A percentile compares a stretch with the other conserved stretches of the same genome.
These are phyloP conservation scores for Rosa rugosa DNA, from an alignment of 306 rosid species.

Conservation along the genomic window DNA sequence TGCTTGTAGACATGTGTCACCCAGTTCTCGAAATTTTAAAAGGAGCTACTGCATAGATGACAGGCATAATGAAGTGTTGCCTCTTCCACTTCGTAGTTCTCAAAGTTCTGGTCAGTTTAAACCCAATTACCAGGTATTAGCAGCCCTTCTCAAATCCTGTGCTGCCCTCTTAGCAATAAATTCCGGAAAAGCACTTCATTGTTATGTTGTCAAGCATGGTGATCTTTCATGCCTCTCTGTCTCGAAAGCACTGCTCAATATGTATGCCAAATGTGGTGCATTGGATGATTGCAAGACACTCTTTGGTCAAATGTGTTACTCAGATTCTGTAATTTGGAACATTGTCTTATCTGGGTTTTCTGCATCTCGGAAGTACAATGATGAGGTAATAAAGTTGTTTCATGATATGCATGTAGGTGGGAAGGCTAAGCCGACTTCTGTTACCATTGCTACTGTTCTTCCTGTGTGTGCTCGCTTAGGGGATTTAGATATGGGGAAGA, in stretches of 20 bases:
- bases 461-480: conserved; percentile 69
- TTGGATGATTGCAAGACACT: conserved; percentile 57
- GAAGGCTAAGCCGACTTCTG: conserved; percentile 59
- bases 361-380: conserved; percentile 38
- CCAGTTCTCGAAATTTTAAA: conserved; percentile 41
- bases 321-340: conserved; percentile 83
- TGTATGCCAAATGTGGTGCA: conserved; percentile 77
- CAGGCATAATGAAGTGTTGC: conserved; percentile 53
- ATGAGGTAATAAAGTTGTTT: conserved; percentile 56
- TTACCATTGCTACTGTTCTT: conserved; percentile 66
- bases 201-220: conserved; percentile 65
- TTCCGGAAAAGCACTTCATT: conserved; percentile 65
- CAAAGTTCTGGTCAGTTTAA: conserved; percentile 37
- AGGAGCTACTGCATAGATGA: conserved; percentile 40
- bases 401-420: conserved; percentile 52
- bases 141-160: conserved; percentile 69
- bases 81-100: conserved; percentile 44
- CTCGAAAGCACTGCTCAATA: conserved; percentile 73
- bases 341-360: conserved; percentile 75
- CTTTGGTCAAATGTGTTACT: conserved; percentile 49
- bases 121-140: conserved; percentile 50
- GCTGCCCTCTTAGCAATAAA: conserved; percentile 48
- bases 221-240: conserved; percentile 56
- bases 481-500: conserved; percentile 47
- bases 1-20: conserved; percentile 43